Evolutionary conservation across 306 rosid genomes (phyloP).

Genomic region (Vicia faba): DNA sequence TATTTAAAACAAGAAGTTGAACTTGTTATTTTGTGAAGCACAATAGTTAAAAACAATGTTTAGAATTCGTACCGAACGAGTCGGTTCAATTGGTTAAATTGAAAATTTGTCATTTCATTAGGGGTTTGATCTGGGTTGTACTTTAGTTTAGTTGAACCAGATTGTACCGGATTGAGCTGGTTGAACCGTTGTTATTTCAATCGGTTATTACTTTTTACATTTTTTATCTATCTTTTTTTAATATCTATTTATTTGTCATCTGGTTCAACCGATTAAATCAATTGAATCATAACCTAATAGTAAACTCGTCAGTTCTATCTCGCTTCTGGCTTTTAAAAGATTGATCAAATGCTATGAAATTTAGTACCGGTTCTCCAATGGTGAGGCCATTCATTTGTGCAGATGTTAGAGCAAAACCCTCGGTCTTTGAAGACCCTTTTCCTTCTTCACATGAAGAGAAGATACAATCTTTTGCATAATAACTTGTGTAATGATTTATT

Average conservation of each 20-base stretch:
- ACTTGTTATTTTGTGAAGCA: neutral
- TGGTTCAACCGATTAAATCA: neutral
- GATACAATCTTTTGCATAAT: constrained; percentile 62
- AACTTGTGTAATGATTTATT: constrained; percentile 65
- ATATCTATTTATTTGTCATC: too few relatives aligned
- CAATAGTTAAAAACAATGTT: neutral
- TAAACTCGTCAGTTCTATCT: neutral
- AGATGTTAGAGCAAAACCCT: constrained; percentile 49
- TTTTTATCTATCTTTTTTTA: too few relatives aligned
- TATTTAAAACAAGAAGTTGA: neutral
- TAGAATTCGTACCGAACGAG: neutral
- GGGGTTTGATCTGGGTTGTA: neutral
- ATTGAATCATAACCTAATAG: neutral
- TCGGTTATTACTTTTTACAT: neutral
- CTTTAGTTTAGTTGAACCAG: neutral
- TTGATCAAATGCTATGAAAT: neutral
- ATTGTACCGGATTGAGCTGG: too few relatives aligned
- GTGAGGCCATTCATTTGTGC: constrained; percentile 42
- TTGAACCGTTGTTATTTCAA: neutral
- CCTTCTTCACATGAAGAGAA: constrained; percentile 57
- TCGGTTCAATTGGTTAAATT: neutral
- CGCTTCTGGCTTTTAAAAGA: neutral
- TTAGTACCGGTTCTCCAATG: constrained; percentile 47
- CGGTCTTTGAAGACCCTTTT: constrained; percentile 55
- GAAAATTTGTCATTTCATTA: neutral